A percentile compares a stretch with the other conserved stretches of the same genome.
Conservation (phyloP, 2,329 filamentous ascomycete species). For the Paecilomyces fulvus region DNA sequence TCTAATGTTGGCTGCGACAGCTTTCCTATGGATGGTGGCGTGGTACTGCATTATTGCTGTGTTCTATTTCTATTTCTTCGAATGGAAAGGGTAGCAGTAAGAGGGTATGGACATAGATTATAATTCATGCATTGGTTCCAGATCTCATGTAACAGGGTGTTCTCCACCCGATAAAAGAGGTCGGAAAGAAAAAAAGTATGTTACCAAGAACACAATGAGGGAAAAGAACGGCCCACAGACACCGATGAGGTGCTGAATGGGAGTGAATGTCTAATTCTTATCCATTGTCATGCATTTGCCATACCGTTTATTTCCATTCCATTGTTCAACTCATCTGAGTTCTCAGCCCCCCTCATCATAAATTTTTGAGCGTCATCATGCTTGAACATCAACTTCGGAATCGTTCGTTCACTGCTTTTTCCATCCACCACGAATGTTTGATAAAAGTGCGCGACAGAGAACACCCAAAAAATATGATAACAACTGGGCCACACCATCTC, state of each 20-base stretch:
- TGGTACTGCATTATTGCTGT: not conserved
- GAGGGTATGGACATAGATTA: not conserved
- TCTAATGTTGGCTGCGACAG: too few species aligned
- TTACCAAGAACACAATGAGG: not conserved
- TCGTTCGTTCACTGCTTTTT: not conserved
- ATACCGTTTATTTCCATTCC: not conserved
- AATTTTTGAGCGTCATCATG: not conserved
- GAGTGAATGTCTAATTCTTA: not conserved
- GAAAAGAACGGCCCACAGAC: not conserved
- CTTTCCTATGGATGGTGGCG: too few species aligned
- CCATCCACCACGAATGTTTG: not conserved
- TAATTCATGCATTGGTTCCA: not conserved
- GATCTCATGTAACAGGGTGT: not conserved
- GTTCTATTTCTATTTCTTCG: not conserved
- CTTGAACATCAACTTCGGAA: not conserved
- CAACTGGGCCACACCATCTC: constrained; percentile 2
- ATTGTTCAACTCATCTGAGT: not conserved
- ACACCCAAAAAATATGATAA: constrained; percentile 6
- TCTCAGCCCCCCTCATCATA: not conserved
- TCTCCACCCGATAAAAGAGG: not conserved
- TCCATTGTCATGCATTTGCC: not conserved
- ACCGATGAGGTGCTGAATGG: not conserved
- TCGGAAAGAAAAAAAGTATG: not conserved
- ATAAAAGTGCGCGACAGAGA: not conserved
- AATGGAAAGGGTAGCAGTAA: not conserved